Evolutionary conservation across 2,329 filamentous ascomycete genomes (phyloP).

Genomic region (Nothophoma quercina): DNA sequence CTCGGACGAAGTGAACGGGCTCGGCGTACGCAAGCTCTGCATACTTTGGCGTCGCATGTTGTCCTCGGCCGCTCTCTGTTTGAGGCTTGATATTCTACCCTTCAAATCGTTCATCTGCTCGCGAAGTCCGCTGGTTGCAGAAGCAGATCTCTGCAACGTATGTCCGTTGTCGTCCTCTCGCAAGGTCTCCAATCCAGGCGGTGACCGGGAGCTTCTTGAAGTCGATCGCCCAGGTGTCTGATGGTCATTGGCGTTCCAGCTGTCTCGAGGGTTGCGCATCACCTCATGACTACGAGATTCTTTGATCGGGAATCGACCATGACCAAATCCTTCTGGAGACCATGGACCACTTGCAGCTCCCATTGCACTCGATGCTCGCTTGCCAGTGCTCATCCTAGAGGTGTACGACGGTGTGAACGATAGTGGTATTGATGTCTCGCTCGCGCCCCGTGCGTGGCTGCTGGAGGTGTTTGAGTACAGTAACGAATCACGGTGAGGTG

Average conservation of each 20-base stretch:
- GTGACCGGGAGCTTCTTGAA: slow-evolving; percentile 50
- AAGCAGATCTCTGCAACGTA: slow-evolving; percentile 68
- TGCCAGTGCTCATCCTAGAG: slow-evolving; percentile 36
- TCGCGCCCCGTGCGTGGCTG: slow-evolving; percentile 51
- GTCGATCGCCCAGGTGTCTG: slow-evolving; percentile 43
- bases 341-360: slow-evolving; percentile 48
- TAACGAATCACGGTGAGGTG: slow-evolving; percentile 39
- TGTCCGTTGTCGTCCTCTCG: slow-evolving; percentile 49
- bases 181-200: slow-evolving; percentile 51
- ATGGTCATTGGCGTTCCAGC: slow-evolving; percentile 33
- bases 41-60: slow-evolving; percentile 79
- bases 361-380: slow-evolving; percentile 51
- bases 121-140: slow-evolving; percentile 76
- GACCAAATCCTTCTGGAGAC: slow-evolving; percentile 45
- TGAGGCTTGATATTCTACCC: slow-evolving; percentile 81
- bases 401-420: slow-evolving; percentile 42
- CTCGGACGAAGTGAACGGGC: slow-evolving; percentile 79
- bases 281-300: slow-evolving; percentile 52
- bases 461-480: slow-evolving; percentile 32
- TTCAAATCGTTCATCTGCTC: slow-evolving; percentile 87
- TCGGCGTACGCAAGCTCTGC: slow-evolving; percentile 76
- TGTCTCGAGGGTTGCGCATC: slow-evolving; percentile 45
- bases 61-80: slow-evolving; percentile 80
- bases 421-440: slow-evolving; percentile 51
- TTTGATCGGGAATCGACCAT: slow-evolving; percentile 47